Conservation (phyloP, 2,329 filamentous ascomycete species). For the Bipolaris sorokiniana region DNA sequence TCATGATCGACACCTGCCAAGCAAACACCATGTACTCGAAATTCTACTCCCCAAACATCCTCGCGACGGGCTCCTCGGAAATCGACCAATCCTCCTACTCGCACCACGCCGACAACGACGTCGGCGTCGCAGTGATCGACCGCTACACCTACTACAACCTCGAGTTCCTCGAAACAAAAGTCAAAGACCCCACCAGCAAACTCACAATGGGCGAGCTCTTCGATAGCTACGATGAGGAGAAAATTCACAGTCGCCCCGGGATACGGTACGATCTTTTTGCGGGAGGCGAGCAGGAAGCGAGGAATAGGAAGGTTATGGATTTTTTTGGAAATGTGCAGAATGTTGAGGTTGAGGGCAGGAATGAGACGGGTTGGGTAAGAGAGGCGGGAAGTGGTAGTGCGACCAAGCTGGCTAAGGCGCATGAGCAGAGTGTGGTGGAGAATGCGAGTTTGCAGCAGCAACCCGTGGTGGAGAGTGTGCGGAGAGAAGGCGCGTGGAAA, state of each 20-base stretch:
- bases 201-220: constrained; percentile 93
- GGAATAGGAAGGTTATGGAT: constrained; percentile 85
- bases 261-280: constrained; percentile 95
- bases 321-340: constrained; percentile 99
- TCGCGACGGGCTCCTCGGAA: constrained; percentile 94
- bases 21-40: constrained; percentile 99
- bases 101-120: constrained; percentile 96
- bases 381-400: constrained; percentile 81
- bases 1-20: constrained; percentile 99
- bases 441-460: constrained; percentile 29
- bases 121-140: constrained; percentile 97
- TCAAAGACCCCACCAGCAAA: constrained; percentile 83
- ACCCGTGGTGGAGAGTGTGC: constrained; percentile 20
- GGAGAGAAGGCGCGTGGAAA: constrained; percentile 42
- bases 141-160: constrained; percentile 98
- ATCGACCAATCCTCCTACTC: constrained; percentile 97
- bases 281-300: constrained; percentile 77
- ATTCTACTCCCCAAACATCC: constrained; percentile 97
- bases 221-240: constrained; percentile 91
- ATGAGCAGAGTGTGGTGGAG: constrained; percentile 42
- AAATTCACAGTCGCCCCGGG: constrained; percentile 92
- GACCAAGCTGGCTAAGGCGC: constrained; percentile 57
- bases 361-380: constrained; percentile 61
- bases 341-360: constrained; percentile 76
- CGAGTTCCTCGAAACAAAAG: constrained; percentile 91